A percentile compares a stretch with the other conserved stretches of the same genome.
These are phyloP conservation scores for Phytophthora sp. DNA, from an alignment of 352 stramenopile genomes.

Conservation along the genomic window DNA sequence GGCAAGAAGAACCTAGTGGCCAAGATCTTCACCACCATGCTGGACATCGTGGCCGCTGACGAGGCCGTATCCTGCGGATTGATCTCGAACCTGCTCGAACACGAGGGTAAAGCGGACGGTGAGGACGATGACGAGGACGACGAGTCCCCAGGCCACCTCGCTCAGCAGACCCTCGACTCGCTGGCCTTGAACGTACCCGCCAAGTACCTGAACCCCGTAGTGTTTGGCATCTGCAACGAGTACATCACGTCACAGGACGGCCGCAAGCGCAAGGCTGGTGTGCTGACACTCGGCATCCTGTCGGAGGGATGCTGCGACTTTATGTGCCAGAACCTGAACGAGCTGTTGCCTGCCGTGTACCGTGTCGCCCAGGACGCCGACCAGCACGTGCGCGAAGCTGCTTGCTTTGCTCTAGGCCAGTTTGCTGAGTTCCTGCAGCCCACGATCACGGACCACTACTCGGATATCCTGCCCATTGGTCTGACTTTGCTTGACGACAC, in stretches of 20 bases:
- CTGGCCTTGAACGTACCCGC: slow-evolving; percentile 79
- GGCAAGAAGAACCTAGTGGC: slow-evolving; percentile 84
- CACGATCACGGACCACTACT: slow-evolving; percentile 95
- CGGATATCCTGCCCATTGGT: slow-evolving; percentile 96
- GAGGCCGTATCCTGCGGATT: slow-evolving; percentile 82
- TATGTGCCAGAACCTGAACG: slow-evolving; percentile 93
- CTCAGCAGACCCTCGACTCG: slow-evolving; percentile 87
- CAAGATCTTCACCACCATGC: slow-evolving; percentile 88
- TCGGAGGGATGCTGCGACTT: slow-evolving; percentile 96
- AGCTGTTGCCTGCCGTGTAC: slow-evolving; percentile 94
- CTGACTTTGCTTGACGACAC: slow-evolving; percentile 95
- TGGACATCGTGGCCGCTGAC: slow-evolving; percentile 82
- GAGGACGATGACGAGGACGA: slow-evolving; percentile 83
- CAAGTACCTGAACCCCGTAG: slow-evolving; percentile 84
- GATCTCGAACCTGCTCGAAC: slow-evolving; percentile 83
- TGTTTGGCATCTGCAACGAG: slow-evolving; percentile 83
- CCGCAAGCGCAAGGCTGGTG: slow-evolving; percentile 95
- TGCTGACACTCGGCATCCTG: slow-evolving; percentile 96
- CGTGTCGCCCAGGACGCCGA: slow-evolving; percentile 90
- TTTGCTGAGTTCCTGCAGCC: slow-evolving; percentile 98
- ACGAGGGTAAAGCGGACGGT: slow-evolving; percentile 56
- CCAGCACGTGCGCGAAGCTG: slow-evolving; percentile 95
- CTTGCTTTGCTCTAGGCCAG: slow-evolving; percentile 98
- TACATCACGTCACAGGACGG: slow-evolving; percentile 92
- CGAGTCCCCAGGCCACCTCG: slow-evolving; percentile 80